phyloP scores from a whole-genome alignment of 139 green algal species.

The Deuterostichococcus epilithicus region DNA sequence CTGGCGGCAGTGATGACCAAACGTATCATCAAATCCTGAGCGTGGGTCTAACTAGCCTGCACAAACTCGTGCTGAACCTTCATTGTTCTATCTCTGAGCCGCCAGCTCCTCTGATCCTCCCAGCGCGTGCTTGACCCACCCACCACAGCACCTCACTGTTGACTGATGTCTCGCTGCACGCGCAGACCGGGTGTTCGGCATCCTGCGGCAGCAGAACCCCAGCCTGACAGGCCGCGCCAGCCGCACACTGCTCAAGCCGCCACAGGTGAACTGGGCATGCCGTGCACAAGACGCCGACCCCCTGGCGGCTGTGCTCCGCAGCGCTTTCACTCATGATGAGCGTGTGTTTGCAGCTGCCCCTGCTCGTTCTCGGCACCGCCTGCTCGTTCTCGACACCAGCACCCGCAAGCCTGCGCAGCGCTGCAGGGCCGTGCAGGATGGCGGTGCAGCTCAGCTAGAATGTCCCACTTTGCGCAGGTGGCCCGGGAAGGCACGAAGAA shows the following conservation, averaged over 20 bases:
- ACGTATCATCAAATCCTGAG: not conserved
- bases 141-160: too few relatives aligned
- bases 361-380: too few relatives aligned
- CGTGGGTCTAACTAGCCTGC: not conserved
- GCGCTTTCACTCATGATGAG: too few relatives aligned
- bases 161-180: not conserved
- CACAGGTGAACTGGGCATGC: constrained; percentile 54
- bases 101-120: not conserved
- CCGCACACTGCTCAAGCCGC: constrained; percentile 95
- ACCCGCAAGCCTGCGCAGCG: too few relatives aligned
- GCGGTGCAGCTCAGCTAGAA: not conserved
- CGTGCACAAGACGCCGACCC: not conserved
- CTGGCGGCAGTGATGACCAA: not conserved
- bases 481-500: constrained; percentile 99
- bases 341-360: too few relatives aligned
- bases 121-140: too few relatives aligned
- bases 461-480: constrained; percentile 51
- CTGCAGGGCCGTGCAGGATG: too few relatives aligned
- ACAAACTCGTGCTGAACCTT: not conserved
- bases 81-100: not conserved
- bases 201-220: constrained; percentile 93
- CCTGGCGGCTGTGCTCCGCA: not conserved
- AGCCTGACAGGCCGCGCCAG: constrained; percentile 94
- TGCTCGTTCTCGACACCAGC: too few relatives aligned
- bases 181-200: constrained; percentile 93